Base-by-base conservation (phyloP, 495 filamentous ascomycete genomes). In the Podospora australis region DNA sequence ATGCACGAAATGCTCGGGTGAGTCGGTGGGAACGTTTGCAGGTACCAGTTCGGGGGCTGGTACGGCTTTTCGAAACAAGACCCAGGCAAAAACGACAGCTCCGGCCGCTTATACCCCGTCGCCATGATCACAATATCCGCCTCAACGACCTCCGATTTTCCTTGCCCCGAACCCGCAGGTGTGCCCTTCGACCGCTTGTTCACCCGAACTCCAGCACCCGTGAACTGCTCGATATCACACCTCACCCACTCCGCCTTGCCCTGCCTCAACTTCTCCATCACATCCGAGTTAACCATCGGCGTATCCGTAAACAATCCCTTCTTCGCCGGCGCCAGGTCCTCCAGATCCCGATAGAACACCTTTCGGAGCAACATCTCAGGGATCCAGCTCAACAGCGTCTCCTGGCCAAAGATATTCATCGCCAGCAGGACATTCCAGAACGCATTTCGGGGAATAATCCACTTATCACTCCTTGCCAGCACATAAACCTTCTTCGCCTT, bases 311-410 rank as follows among this genome's bases (percentile, higher is more conserved):
- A 95, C 14, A 95, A 65, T 3, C 87, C 86, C 54, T 79, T 79
- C 4, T 75, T 68, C 0, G 75, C 70, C 0, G 88, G 88, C 0
- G 84, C 77, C n/a, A 91, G 69, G 50, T 88, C 84, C 51, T 82
- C 68, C n/a, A 91, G 74, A 49, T 91, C 87, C 11, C 88, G 82
- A 65, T 92, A 92, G 69, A 95, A 92, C 69, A 90, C 79, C 52
- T 81, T 81, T 49, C 78, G 79, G 8, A 91, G 77, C 3, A 91
- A 64, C 30, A 74, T 68, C 60, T 92, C 88, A 0, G 88, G 87
- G 45, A 95, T 86, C 74, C 77, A 88, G 21, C 83, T 85, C 39
- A 90, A 60, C 1, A 73, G 60, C 0, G 83, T 88, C 67, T 92
- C 85, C 53, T 82, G 75, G 5, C 88, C 87, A 52, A 89, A 84